Base-by-base conservation (phyloP, 208 protist genomes). In the Spongospora subterranea region DNA sequence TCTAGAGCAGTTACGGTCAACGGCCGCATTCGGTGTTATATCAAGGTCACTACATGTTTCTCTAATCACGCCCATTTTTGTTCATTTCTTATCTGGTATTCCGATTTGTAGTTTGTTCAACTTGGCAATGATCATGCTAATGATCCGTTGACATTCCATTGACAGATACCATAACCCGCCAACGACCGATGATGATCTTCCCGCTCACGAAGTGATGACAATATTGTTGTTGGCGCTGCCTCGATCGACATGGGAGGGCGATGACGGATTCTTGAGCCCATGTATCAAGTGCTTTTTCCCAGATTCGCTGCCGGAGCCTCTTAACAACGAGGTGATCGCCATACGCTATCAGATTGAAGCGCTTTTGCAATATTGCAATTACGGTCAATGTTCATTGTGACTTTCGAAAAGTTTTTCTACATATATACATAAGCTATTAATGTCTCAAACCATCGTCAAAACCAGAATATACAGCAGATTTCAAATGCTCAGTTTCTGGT, bases 171-270 rank as follows among this genome's bases (percentile, higher is more conserved):
- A 29, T 29, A 29, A 65, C 17, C 54, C 17, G 54, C 17, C 29
- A 29, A 82, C 17, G 6, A 6, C 71, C 6, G 50, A 6, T 60
- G 6, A 6, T 43, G 71, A 82, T n/a, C 17, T 43, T 39, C n/a
- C 40, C 35, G 71, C 71, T 82, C 6, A 45, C 6, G 71, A 82
- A 82, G n/a, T 82, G 6, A 20, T 82, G 17, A 82, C 71, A 20
- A 39, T 82, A 35, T n/a, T 82, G 6, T 13, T 82, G 17, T n/a
- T 82, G 6, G n/a, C 71, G 13, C 71, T 82, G 17, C 71, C 71
- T 39, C 6, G 71, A n/a, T 82, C 71, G 6, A 82, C 71, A 35
- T 82, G 71, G 71, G 71, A 82, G n/a, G 71, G 35, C 35, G n/a
- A 20, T 6, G 17, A 35, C n/a, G 71, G 71, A 35, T 20, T 45